These are phyloP conservation scores for Leishmania arabica DNA, from an alignment of 208 protist genomes.

Conservation along the genomic window DNA sequence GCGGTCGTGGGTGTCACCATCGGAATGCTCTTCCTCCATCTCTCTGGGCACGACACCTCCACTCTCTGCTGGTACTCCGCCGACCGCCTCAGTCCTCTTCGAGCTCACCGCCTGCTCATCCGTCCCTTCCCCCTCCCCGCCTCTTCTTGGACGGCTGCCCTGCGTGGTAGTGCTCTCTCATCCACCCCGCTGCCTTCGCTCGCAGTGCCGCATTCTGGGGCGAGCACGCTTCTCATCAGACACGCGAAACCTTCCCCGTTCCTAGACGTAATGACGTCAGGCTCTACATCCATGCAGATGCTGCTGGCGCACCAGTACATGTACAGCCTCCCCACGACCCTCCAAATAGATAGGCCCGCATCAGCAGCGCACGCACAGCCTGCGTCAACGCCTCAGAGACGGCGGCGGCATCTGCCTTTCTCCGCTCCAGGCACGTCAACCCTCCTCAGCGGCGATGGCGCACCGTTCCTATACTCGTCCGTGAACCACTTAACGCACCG, in stretches of 20 bases:
- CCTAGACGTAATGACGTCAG: neutral
- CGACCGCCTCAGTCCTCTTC: neutral
- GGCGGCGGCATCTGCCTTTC: neutral
- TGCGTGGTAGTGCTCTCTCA: neutral
- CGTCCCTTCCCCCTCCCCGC: neutral
- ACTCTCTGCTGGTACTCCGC: neutral
- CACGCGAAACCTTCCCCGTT: neutral
- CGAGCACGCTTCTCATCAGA: neutral
- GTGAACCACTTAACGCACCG: slow-evolving; percentile 21
- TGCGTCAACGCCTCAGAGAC: neutral
- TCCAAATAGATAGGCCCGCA: too few species aligned
- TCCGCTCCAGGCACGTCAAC: neutral
- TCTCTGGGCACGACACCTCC: neutral
- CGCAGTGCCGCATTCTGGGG: neutral
- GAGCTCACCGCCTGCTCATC: neutral
- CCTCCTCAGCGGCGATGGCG: neutral
- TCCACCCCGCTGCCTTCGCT: too few species aligned
- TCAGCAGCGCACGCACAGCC: neutral
- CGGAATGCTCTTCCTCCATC: too few species aligned
- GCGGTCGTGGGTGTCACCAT: neutral
- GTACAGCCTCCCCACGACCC: neutral
- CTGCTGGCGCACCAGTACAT: slow-evolving; percentile 13
- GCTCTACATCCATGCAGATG: slow-evolving; percentile 2
- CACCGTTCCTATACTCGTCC: slow-evolving; percentile 23
- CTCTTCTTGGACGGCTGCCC: neutral